These are phyloP conservation scores for Eremothecium gossypii DNA, from an alignment of 1,139 yeast species.

Conservation along the genomic window DNA sequence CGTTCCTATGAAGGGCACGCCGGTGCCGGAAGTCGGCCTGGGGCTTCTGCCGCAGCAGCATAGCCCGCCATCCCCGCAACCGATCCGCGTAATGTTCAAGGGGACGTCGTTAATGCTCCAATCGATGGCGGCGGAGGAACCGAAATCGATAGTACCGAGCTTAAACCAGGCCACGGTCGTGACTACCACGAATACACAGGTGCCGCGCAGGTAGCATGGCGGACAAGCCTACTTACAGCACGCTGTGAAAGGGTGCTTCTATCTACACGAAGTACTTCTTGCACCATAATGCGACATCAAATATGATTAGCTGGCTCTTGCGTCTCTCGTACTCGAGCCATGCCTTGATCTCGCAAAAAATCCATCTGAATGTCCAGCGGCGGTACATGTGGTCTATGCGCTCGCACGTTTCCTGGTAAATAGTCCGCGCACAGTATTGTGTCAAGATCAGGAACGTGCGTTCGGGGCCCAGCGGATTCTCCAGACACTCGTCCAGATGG, in stretches of 20 bases:
- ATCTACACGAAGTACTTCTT: conserved; percentile 14
- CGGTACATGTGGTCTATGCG: conserved; percentile 29
- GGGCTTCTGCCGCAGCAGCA: not conserved
- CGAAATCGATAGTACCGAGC: conserved; percentile 5
- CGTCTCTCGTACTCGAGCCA: conserved; percentile 49
- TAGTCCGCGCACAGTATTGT: conserved; percentile 74
- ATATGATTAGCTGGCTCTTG: conserved; percentile 43
- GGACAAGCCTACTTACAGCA: not conserved
- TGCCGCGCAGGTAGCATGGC: not conserved
- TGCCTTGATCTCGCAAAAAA: conserved; percentile 32
- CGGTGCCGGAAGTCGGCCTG: not conserved
- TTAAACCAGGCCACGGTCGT: conserved; percentile 9
- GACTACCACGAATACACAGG: conserved; percentile 4
- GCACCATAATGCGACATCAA: conserved; percentile 39
- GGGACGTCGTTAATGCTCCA: conserved; percentile 7
- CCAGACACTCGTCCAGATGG: conserved; percentile 72
- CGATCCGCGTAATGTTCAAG: conserved; percentile 6
- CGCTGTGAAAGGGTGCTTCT: not conserved
- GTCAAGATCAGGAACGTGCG: conserved; percentile 86
- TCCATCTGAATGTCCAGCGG: conserved; percentile 36
- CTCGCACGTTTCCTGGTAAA: conserved; percentile 56
- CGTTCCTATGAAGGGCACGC: not conserved
- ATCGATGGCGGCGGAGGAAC: conserved; percentile 3
- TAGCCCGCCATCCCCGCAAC: not conserved
- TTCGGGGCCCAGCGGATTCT: conserved; percentile 80